Evolutionary conservation across 257 asterid genomes (phyloP).

Genomic region (Orobanche coerulescens): DNA sequence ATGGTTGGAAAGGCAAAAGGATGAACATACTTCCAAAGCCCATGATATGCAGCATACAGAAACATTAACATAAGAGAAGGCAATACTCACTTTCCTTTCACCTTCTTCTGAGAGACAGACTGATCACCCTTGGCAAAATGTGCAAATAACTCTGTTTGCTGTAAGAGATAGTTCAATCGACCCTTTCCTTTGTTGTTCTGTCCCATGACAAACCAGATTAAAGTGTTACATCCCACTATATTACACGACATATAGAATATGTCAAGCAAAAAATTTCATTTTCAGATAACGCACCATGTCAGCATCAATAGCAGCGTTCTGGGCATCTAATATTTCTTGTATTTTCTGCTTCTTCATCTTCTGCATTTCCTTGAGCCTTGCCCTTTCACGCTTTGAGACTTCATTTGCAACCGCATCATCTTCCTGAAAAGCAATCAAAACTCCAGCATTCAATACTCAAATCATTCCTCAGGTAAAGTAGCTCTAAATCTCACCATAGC

Average conservation of each 20-base stretch:
- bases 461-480: neutral
- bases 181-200: constrained; percentile 97
- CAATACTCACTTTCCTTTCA: constrained; percentile 59
- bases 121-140: constrained; percentile 95
- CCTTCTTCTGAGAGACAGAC: constrained; percentile 59
- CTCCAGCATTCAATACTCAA: neutral
- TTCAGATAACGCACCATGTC: constrained; percentile 60
- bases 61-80: neutral
- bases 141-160: constrained; percentile 96
- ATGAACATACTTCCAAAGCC: neutral
- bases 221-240: neutral
- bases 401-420: constrained; percentile 41
- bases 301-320: constrained; percentile 90
- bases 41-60: neutral
- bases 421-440: constrained; percentile 35
- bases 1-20: neutral
- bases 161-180: constrained; percentile 81
- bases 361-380: constrained; percentile 76
- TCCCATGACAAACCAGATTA: constrained; percentile 23
- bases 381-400: constrained; percentile 64
- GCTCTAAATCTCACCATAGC: neutral
- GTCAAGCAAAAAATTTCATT: neutral
- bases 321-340: constrained; percentile 81
- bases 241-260: neutral
- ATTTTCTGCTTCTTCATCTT: constrained; percentile 73